Base-by-base conservation (phyloP, 1,284 basidiomycete species). In the Tilletiopsis washingtonensis region DNA sequence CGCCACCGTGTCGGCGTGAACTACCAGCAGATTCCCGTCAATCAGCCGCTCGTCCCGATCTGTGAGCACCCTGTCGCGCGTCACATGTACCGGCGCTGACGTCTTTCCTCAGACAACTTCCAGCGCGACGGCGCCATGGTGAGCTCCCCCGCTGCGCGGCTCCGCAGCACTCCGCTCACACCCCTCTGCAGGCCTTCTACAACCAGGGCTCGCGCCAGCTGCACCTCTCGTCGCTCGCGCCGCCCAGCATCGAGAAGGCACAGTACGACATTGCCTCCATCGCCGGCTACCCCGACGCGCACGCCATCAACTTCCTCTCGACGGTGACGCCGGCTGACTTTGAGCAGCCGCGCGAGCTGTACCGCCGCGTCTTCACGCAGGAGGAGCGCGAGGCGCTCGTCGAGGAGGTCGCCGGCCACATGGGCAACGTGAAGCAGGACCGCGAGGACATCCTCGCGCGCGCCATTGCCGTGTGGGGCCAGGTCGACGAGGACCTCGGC, bases 291-390 rank as follows among this genome's bases (percentile, higher is more conserved):
- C 59, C 55, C 37, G 62, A 62, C 53, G 85, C 84, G 25, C 77
- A 81, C 53, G 85, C 87, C 14, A 82, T 81, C 64, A 77, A 80
- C 56, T 85, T 89, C 74, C 77, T 93, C 59, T 81, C 80, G 66
- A 82, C 83, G 72, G 78, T 57, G 82, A 86, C 66, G 26, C 52
- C 53, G 44, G 47, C 50, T 12, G 90, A 94, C 79, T 94, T 94
- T 69, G 86, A 88, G 76, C 88, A 91, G 69, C 88, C 91, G 5
- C 82, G 88, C 52, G 81, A 78, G 14, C 77, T 94, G 40, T 93
- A 83, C 81, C 69, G 75, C 56, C 83, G 82, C 64, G 89, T 91
- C 21, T 85, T 88, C 78, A 80, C 79, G 56, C 83, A 88, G 24
- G 32, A 53, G 26, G 59, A 57, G 11, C 44, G 59, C 4, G 29